Evolutionary conservation across 495 filamentous ascomycete species (phyloP), one percentile per base, ranked within the genome.

Genomic region (Pseudevernia furfuracea): DNA sequence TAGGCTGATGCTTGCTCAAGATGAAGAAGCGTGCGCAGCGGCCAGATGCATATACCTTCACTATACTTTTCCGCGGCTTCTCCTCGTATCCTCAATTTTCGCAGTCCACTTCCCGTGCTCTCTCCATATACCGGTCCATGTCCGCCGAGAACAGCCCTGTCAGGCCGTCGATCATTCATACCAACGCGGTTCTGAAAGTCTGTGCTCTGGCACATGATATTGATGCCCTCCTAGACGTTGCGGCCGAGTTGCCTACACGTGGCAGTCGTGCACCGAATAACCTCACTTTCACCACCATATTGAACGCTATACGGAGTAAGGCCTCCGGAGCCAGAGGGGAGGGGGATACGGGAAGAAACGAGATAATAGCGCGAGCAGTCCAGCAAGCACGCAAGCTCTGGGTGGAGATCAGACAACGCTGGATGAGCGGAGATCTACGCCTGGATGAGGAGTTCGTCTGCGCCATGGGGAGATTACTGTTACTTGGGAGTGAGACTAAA

Each of bases 21-120:
- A 98, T 98, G 94, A 98, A 97, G 76, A 97, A 97, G 76, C 81
- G 90, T 23, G 85, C 78, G 39, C 85, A 89, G 63, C 75, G 75
- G 34, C 94, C 94, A 0, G 90, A 90, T 71, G 75, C 82, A 4
- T 78, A 82, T 61, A 96, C 93, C 0, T 96, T 88, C 72, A 92
- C 89, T 4, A 86, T 89, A 58, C 86, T 97, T 63, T 82, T 98
- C 69, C 80, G 85, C 30, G 94, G 92, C 28, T 81, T 91, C 25
- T 79, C 85, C 28, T 66, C 74, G n/a, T 78, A 85, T 48, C 59
- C 78, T 1, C 75, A 84, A 36, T 75, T 78, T 19, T 72, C 76
- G 39, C 68, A 82, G 30, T 81, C 84, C 32, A 77, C 90, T 8
- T 71, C 76, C 21, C 82, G 85, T 59, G 89, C 90, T 0, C 66